phyloP scores from a whole-genome alignment of 768 basidiomycete species.

The Leccinum broughii region DNA sequence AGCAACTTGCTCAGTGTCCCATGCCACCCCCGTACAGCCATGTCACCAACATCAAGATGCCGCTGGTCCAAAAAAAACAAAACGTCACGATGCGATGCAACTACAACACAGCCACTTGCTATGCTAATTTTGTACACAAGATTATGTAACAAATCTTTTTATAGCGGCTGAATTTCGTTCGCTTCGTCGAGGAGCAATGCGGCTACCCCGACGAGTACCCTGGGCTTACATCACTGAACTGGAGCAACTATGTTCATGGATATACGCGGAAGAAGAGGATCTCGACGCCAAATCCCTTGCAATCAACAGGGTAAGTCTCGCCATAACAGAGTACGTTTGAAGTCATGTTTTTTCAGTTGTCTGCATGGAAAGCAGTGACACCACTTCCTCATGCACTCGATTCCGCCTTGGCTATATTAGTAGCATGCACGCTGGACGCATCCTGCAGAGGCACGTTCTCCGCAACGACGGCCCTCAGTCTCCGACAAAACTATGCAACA shows the following conservation, averaged over 20 bases:
- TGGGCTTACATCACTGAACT: slow-evolving; percentile 73
- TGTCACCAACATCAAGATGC: neutral
- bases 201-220: slow-evolving; percentile 76
- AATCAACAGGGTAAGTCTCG: slow-evolving; percentile 58
- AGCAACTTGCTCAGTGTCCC: neutral
- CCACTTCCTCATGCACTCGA: slow-evolving; percentile 82
- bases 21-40: neutral
- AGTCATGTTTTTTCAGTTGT: slow-evolving; percentile 48
- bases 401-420: slow-evolving; percentile 63
- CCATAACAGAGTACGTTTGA: neutral
- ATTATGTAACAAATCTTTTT: no score
- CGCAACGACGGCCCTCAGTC: slow-evolving; percentile 41
- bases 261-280: slow-evolving; percentile 67
- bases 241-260: slow-evolving; percentile 73
- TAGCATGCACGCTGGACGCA: slow-evolving; percentile 57
- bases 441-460: slow-evolving; percentile 18
- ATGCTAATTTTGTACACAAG: no score
- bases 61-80: no score
- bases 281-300: slow-evolving; percentile 55
- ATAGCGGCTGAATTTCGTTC: neutral
- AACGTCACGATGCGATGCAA: no score
- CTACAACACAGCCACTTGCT: no score
- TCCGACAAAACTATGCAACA: slow-evolving; percentile 78
- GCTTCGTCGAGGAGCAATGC: slow-evolving; percentile 43
- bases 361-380: slow-evolving; percentile 77